Evolutionary conservation across 2,329 filamentous ascomycete genomes (phyloP).

Genomic region (Geosmithia morbida): DNA sequence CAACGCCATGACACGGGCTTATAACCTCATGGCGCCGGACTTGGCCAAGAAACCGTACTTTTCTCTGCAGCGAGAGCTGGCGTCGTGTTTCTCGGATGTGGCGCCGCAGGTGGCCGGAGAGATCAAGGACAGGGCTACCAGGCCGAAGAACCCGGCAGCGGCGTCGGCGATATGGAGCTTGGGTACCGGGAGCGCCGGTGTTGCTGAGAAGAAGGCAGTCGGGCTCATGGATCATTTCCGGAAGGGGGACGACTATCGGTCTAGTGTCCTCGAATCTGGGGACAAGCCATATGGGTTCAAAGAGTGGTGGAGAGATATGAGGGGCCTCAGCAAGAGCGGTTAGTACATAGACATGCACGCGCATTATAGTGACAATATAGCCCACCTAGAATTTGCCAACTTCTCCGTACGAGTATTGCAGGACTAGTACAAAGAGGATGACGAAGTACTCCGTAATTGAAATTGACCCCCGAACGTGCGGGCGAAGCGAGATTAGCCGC

Average conservation of each 20-base stretch:
- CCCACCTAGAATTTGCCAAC: no score
- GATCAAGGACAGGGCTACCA: slow-evolving; percentile 53
- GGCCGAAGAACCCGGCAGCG: slow-evolving; percentile 20
- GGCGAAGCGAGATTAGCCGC: background rate
- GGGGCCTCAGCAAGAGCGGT: slow-evolving; percentile 8
- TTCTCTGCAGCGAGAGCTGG: slow-evolving; percentile 67
- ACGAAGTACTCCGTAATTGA: no score
- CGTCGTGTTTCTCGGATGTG: slow-evolving; percentile 70
- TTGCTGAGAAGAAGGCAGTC: slow-evolving; percentile 9
- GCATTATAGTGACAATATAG: no score
- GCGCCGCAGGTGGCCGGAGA: slow-evolving; percentile 60
- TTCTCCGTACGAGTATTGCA: background rate
- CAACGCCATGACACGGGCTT: slow-evolving; percentile 68
- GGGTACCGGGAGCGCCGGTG: background rate
- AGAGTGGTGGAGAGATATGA: slow-evolving; percentile 83
- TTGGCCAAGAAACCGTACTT: slow-evolving; percentile 91
- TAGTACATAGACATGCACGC: background rate
- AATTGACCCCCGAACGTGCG: no score
- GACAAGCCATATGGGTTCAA: slow-evolving; percentile 70
- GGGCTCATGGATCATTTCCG: slow-evolving; percentile 33
- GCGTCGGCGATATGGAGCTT: slow-evolving; percentile 10
- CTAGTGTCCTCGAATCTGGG: slow-evolving; percentile 54
- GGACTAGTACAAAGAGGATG: no score
- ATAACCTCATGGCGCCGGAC: slow-evolving; percentile 89
- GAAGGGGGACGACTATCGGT: slow-evolving; percentile 23